Conservation (phyloP, 164 flowering plant species). For the Annona squamosa region DNA sequence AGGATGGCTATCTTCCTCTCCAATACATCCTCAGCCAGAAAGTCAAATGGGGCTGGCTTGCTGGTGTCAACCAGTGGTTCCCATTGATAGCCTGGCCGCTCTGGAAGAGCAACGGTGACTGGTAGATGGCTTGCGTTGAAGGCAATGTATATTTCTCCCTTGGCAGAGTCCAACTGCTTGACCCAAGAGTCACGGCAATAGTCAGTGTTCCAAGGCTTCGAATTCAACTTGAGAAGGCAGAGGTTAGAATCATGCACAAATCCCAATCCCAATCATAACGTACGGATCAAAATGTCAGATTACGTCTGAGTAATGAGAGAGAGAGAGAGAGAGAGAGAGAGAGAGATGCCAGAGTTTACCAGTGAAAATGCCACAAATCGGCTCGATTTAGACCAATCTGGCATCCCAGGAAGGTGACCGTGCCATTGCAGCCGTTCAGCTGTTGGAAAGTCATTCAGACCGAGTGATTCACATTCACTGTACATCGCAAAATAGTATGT, state of each 20-base stretch:
- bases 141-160: conserved; percentile 68
- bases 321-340: not conserved
- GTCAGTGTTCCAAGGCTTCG: not conserved
- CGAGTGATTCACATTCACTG: conserved; percentile 91
- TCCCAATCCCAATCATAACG: not conserved
- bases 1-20: conserved; percentile 45
- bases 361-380: conserved; percentile 83
- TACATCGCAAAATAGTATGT: not conserved
- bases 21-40: conserved; percentile 48
- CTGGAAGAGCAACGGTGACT: conserved; percentile 55
- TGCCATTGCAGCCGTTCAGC: conserved; percentile 88
- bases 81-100: conserved; percentile 81
- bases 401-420: conserved; percentile 58
- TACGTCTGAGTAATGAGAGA: not conserved
- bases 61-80: conserved; percentile 86
- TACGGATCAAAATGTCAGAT: not conserved
- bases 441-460: conserved; percentile 74
- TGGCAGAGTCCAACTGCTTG: conserved; percentile 58
- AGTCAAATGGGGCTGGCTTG: conserved; percentile 78
- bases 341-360: conserved; percentile 32
- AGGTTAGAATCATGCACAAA: not conserved
- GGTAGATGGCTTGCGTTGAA: conserved; percentile 78
- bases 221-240: not conserved
- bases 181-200: not conserved
- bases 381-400: conserved; percentile 85